Evolutionary conservation across 2,329 filamentous ascomycete species (phyloP), one percentile per base, ranked within the genome.

Genomic region (Colletotrichum scovillei): DNA sequence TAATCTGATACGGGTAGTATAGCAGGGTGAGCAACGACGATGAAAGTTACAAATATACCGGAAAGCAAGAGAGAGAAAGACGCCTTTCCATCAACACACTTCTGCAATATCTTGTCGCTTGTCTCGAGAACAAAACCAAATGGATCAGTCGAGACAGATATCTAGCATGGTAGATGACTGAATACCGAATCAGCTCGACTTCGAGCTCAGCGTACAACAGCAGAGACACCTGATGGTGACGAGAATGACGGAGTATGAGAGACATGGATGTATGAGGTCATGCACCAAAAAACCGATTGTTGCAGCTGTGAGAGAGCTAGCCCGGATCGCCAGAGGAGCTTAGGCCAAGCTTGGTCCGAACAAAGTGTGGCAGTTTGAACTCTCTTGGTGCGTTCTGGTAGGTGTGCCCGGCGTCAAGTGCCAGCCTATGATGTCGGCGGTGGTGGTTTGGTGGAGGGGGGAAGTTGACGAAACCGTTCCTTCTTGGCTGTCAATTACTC

Each of bases 381-480:
- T 42, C 38, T 19, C 38, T 53, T 65, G 55, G 70, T 64, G 66
- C 11, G 32, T 35, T 12, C 32, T 35, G 32, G 32, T 59, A 35
- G 38, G 70, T 49, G 58, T 46, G 52, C 38, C 19, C 38, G 38
- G 32, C 38, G 38, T 42, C 1, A 42, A 42, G 42, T 22, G n/a
- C 14, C 66, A 49, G 60, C n/a, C 66, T 65, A 73, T 73, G 70
- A 73, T 73, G 70, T 70, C 66, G 65, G 42, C 42, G 42, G 59
- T 69, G 53, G 26, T 46, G 42, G 58, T 46, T 62, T 28, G 58
- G 22, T 16, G 58, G 42, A 49, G 42, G 42, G 42, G 38, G 16
- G 8, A 26, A 32, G 58, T 58, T 63, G 65, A 63, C 65, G 65
- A 63, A 69, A 72, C 22, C 58, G 30, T 28, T 58, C 38, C 19